Percentiles rank a stretch among this genome's conserved stretches.
These are phyloP conservation scores for Linnemannia exigua DNA, from an alignment of 192 early-diverging fungal species.

Conservation along the genomic window DNA sequence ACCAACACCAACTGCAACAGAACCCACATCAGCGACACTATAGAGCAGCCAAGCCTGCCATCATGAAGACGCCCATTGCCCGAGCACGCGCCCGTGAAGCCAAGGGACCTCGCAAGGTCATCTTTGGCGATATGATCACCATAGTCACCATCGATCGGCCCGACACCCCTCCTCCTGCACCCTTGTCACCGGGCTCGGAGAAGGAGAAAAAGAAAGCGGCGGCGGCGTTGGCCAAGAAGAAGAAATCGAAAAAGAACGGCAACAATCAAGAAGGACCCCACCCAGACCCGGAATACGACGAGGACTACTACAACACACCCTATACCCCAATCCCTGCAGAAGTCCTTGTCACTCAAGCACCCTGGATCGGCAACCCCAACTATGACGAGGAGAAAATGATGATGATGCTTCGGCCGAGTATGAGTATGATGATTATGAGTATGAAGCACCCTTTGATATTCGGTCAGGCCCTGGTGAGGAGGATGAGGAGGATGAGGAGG, in stretches of 20 bases:
- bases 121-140: constrained; percentile 49
- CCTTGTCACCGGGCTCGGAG: background rate
- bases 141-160: constrained; percentile 31
- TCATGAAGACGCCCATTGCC: constrained; percentile 29
- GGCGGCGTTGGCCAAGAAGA: background rate
- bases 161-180: constrained; percentile 24
- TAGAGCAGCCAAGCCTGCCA: constrained; percentile 18
- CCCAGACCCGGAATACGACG: constrained; percentile 41
- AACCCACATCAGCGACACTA: constrained; percentile 9
- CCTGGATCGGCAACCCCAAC: constrained; percentile 54
- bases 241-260: constrained; percentile 7
- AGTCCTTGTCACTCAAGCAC: constrained; percentile 35
- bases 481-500: constrained; percentile 27
- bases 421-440: constrained; percentile 33
- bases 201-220: constrained; percentile 32
- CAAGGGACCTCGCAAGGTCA: constrained; percentile 30
- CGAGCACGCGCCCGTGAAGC: constrained; percentile 17
- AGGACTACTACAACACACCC: constrained; percentile 32
- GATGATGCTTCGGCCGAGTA: constrained; percentile 18
- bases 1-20: constrained; percentile 11
- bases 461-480: constrained; percentile 20
- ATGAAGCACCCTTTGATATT: constrained; percentile 21
- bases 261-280: constrained; percentile 16
- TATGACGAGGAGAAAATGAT: constrained; percentile 41
- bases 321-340: constrained; percentile 44